Evolutionary conservation across 257 asterid species (phyloP).

Genomic region (Ligustrum vulgare): DNA sequence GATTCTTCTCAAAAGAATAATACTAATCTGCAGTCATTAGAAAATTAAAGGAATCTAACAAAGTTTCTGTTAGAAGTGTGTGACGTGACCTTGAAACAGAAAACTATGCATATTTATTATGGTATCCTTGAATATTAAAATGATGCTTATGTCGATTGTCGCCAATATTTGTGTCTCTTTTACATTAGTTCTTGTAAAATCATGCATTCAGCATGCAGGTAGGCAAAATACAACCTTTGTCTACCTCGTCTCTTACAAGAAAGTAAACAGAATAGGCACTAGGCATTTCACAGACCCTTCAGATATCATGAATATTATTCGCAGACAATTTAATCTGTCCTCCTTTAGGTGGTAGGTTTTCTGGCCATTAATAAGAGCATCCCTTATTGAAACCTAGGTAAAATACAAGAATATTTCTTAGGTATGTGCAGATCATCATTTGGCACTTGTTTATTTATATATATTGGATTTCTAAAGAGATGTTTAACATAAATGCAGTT

Average conservation of each 20-base stretch:
- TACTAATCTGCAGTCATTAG: slow-evolving; percentile 13
- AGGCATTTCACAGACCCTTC: neutral
- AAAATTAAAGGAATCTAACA: neutral
- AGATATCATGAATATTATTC: neutral
- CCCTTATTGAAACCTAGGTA: neutral
- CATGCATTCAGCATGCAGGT: neutral
- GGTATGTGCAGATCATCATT: neutral
- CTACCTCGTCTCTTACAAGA: neutral
- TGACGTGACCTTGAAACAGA: neutral
- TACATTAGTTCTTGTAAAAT: slow-evolving; percentile 11
- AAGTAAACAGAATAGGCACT: neutral
- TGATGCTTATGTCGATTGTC: neutral
- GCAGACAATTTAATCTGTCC: neutral
- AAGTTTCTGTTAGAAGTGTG: too few relatives aligned
- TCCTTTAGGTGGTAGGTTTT: neutral
- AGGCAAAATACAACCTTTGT: neutral
- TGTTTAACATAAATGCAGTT: neutral
- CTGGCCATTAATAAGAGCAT: neutral
- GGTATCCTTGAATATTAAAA: neutral
- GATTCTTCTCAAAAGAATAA: slow-evolving; percentile 11
- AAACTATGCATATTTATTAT: neutral
- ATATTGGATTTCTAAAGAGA: neutral
- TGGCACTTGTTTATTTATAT: neutral
- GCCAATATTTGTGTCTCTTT: neutral
- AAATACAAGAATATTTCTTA: neutral